Conservation (phyloP, 176 grass and related monocot species). For the Coix lacrymajobi region DNA sequence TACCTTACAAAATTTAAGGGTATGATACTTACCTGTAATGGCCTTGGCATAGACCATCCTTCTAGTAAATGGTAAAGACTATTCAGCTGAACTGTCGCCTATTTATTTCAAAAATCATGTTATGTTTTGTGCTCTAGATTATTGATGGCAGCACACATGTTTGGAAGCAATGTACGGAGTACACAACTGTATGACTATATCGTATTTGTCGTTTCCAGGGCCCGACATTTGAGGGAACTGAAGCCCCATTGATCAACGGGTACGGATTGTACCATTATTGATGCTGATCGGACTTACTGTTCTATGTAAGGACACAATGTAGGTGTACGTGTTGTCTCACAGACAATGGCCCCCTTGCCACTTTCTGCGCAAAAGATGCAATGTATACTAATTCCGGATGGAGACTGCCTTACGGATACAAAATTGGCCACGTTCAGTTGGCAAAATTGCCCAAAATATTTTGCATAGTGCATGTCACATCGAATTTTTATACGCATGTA, state of each 20-base stretch:
- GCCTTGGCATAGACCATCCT: conserved; percentile 62
- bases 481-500: no score
- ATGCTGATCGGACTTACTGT: conserved; percentile 3
- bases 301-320: conserved; percentile 6
- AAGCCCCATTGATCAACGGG: conserved; percentile 43
- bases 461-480: no score
- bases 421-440: no score
- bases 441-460: no score
- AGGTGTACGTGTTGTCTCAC: neutral
- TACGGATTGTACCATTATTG: neutral
- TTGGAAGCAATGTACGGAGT: neutral
- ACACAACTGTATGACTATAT: neutral
- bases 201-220: conserved; percentile 27
- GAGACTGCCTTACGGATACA: neutral
- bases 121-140: neutral
- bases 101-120: neutral
- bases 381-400: neutral
- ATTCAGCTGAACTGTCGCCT: neutral
- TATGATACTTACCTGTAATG: conserved; percentile 88
- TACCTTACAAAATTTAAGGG: conserved; percentile 80
- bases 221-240: conserved; percentile 38
- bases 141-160: neutral
- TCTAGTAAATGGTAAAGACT: conserved; percentile 37
- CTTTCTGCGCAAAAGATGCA: neutral
- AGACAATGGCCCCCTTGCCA: neutral